phyloP scores from a whole-genome alignment of 805 yeast genomes.

The Wickerhamomyces alni region DNA sequence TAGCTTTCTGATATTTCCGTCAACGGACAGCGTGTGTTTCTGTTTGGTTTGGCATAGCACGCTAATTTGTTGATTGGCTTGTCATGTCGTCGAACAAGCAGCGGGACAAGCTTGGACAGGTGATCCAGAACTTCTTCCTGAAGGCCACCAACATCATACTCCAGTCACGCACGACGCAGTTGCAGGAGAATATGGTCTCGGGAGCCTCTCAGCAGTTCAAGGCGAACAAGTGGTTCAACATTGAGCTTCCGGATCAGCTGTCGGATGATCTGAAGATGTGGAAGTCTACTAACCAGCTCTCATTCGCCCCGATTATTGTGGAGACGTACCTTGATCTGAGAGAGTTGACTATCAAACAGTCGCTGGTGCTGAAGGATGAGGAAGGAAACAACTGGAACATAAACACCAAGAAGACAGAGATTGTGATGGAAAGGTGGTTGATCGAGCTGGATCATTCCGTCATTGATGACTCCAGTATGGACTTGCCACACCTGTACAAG shows the following conservation, averaged over 20 bases:
- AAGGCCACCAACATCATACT: conserved; percentile 55
- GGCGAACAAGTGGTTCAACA: conserved; percentile 58
- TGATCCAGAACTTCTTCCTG: conserved; percentile 48
- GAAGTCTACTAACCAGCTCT: conserved; percentile 35
- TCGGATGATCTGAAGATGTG: conserved; percentile 61
- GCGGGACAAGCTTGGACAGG: conserved; percentile 22
- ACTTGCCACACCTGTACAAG: conserved; percentile 65
- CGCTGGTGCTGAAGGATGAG: conserved; percentile 52
- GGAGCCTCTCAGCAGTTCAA: conserved; percentile 19
- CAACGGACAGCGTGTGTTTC: too few species aligned
- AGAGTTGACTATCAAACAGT: conserved; percentile 47
- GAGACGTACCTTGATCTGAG: conserved; percentile 76
- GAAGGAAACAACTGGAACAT: conserved; percentile 50
- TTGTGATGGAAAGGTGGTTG: conserved; percentile 94
- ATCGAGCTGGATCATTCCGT: conserved; percentile 62
- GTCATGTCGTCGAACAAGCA: background rate
- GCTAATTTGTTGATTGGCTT: too few species aligned
- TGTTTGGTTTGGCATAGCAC: too few species aligned
- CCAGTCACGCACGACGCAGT: conserved; percentile 31
- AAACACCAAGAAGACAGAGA: conserved; percentile 64
- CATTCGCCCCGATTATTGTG: conserved; percentile 76
- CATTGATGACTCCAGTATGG: conserved; percentile 33
- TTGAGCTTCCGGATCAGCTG: conserved; percentile 35
- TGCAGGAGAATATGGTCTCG: conserved; percentile 12
- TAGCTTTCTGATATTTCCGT: too few species aligned